Conservation (phyloP, 2,329 filamentous ascomycete species). For the Fusarium sarcochroum region DNA sequence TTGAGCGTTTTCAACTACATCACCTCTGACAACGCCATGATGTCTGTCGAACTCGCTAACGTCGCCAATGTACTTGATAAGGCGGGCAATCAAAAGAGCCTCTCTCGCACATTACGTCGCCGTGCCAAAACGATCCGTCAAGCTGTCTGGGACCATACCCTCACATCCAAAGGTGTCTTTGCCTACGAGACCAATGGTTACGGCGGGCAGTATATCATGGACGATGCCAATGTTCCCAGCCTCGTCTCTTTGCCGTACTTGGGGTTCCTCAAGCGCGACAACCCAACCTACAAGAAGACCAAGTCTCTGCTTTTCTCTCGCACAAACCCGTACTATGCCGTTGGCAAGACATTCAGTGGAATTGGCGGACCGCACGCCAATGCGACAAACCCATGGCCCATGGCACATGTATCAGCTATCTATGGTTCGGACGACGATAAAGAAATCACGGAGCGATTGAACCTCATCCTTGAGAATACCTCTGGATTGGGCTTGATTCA, state of each 20-base stretch:
- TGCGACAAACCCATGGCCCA: conserved; percentile 26
- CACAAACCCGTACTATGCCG: conserved; percentile 24
- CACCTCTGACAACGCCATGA: conserved; percentile 33
- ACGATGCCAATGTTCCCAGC: conserved; percentile 29
- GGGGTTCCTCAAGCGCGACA: conserved; percentile 18
- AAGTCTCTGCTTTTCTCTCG: conserved; percentile 15
- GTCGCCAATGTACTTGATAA: conserved; percentile 19
- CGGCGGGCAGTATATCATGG: conserved; percentile 35
- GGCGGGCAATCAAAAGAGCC: not conserved
- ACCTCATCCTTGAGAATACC: conserved; percentile 23
- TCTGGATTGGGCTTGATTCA: conserved; percentile 18
- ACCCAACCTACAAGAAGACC: conserved; percentile 20
- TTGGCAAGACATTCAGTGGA: conserved; percentile 10
- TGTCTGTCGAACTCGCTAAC: conserved; percentile 26
- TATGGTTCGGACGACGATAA: conserved; percentile 18
- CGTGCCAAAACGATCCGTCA: conserved; percentile 17
- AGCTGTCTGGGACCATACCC: conserved; percentile 24
- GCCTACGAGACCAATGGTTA: conserved; percentile 33
- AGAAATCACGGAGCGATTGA: conserved; percentile 6
- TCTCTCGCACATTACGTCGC: not conserved
- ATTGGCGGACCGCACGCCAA: conserved; percentile 29
- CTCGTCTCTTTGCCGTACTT: conserved; percentile 19
- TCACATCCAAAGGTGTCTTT: conserved; percentile 14
- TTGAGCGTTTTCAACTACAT: conserved; percentile 24
- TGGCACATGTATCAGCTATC: conserved; percentile 23